phyloP scores from a whole-genome alignment of 2,329 filamentous ascomycete species.

The Fusarium lyarnte region DNA sequence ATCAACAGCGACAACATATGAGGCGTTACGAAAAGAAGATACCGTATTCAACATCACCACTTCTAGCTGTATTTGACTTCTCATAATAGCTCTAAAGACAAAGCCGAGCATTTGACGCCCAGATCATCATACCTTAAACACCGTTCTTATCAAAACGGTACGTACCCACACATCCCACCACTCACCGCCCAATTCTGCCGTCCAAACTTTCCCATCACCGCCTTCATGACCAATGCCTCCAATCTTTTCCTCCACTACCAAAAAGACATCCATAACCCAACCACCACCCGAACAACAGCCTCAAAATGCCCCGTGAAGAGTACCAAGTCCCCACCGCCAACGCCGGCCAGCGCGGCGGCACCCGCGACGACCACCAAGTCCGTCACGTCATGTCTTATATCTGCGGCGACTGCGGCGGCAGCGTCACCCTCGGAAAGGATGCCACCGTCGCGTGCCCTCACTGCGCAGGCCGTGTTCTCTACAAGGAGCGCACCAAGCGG shows the following conservation, averaged over 20 bases:
- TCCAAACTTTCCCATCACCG: slow-evolving; percentile 38
- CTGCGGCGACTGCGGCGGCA: slow-evolving; percentile 57
- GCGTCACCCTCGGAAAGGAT: slow-evolving; percentile 54
- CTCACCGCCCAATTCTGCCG: slow-evolving; percentile 44
- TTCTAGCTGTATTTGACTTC: background rate
- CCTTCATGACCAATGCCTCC: slow-evolving; percentile 38
- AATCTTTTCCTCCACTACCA: slow-evolving; percentile 31
- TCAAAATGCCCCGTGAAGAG: slow-evolving; percentile 75
- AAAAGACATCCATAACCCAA: background rate
- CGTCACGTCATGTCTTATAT: slow-evolving; percentile 52
- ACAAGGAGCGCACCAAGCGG: slow-evolving; percentile 98
- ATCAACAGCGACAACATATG: too few species aligned
- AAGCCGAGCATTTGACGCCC: background rate
- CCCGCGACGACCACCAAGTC: slow-evolving; percentile 52
- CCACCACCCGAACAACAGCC: background rate
- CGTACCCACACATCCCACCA: background rate
- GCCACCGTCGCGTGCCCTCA: slow-evolving; percentile 61
- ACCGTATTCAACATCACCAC: fast-evolving
- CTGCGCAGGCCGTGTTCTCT: slow-evolving; percentile 93
- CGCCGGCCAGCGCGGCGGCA: slow-evolving; percentile 55
- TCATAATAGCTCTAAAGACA: background rate
- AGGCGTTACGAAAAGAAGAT: background rate
- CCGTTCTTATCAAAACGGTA: background rate
- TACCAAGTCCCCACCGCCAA: slow-evolving; percentile 76
- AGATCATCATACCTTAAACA: background rate